Evolutionary conservation across 1,139 yeast genomes (phyloP).

Genomic region (Geotrichum reessii): DNA sequence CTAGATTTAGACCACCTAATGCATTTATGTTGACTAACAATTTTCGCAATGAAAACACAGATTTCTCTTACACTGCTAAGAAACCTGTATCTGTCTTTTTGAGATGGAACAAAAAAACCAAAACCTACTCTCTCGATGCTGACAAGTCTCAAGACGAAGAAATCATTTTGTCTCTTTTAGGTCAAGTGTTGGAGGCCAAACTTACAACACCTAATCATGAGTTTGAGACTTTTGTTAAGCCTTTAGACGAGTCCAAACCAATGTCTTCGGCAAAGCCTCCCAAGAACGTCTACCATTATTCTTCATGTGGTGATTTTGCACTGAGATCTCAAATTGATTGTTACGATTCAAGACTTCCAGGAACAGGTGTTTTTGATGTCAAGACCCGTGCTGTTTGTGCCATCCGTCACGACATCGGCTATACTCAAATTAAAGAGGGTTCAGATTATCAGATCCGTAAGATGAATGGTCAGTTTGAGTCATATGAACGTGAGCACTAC

Average conservation of each 20-base stretch:
- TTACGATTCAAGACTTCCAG: conserved; percentile 68
- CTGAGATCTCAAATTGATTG: conserved; percentile 93
- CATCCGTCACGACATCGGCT: conserved; percentile 68
- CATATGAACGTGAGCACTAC: conserved; percentile 69
- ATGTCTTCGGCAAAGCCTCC: conserved; percentile 18
- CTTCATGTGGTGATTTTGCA: conserved; percentile 59
- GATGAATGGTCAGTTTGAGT: conserved; percentile 60
- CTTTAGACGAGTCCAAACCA: conserved; percentile 12
- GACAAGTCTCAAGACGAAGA: conserved; percentile 68
- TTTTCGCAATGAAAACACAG: conserved; percentile 34
- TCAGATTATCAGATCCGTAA: conserved; percentile 62
- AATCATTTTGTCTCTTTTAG: conserved; percentile 67
- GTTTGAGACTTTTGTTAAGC: conserved; percentile 37
- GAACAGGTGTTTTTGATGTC: conserved; percentile 86
- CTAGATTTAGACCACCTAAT: conserved; percentile 54
- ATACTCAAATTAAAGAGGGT: conserved; percentile 50
- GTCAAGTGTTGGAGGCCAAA: conserved; percentile 69
- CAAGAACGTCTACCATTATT: conserved; percentile 58
- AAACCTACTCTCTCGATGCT: conserved; percentile 58
- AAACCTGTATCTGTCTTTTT: conserved; percentile 44
- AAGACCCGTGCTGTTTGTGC: conserved; percentile 90
- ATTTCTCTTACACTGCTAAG: conserved; percentile 36
- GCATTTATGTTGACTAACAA: conserved; percentile 43
- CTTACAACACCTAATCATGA: conserved; percentile 50
- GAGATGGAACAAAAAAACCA: conserved; percentile 35